Base-by-base conservation (phyloP, 345 rosid genomes). In the Moricandia arvensis region DNA sequence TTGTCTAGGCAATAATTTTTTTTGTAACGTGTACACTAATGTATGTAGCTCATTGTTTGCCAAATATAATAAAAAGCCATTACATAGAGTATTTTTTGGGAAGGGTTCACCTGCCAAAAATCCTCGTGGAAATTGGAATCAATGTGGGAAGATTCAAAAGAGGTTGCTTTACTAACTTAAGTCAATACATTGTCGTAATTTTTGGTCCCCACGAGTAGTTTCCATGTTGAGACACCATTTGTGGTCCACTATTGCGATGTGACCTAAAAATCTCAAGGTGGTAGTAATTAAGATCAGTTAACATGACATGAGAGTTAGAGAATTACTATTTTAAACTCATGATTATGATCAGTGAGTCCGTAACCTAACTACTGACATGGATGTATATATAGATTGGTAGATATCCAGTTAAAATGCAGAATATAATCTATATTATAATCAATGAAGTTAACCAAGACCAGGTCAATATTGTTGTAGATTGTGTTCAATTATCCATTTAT, bases 31-130 rank as follows among this genome's bases (percentile, higher is more conserved):
- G 51, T 13, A 43, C 45, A 35, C 11, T 35, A 10, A 35, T 35
- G 2, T 35, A 38, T 9, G 45, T 3, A 38, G 45, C 13, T 13
- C 9, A 10, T 43, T 43, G 49, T 47, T 47, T 47, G 18, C 3
- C 27, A 10, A 29, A 58, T 16, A 54, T 17, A 63, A 65, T 27
- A 17, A 47, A 0, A 47, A 15, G 6, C 13, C 49, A 59, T 24
- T n/a, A 26, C 7, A 3, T 38, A 57, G 43, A 17, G 43, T 15
- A 54, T 38, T 27, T 57, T 35, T 27, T 62, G 47, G 59, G 65
- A 51, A 78, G 68, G 66, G 77, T 66, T 72, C 68, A 72, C 81
- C 81, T 72, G 77, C 65, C 77, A 72, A 78, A 78, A 60, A 7
- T n/a, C 64, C 77, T 66, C 81, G 81, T 72, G 81, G 53, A 45